Evolutionary conservation across 2,329 filamentous ascomycete species (phyloP), one percentile per base, ranked within the genome.

Genomic region (Westerdykella sp.): DNA sequence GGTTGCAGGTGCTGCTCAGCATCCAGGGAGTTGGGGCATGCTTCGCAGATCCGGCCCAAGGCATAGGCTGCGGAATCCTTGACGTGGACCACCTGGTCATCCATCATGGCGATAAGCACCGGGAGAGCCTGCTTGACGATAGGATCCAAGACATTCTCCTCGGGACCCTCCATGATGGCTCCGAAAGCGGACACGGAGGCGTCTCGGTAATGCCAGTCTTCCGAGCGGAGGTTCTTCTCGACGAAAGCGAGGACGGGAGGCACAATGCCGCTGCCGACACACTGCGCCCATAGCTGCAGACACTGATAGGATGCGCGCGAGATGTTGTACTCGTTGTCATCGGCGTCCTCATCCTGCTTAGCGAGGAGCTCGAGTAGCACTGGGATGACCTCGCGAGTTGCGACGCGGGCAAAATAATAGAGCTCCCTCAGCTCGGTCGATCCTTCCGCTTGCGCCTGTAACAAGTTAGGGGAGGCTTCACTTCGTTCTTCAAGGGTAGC

Each of bases 111-210:
- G 62, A 98, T 93, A 40, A 98, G 77, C 42, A 96, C 87, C 41
- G 87, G 85, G 39, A 98, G 79, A 48, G 90, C 93, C 67, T 96
- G 91, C 74, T 95, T 95, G 61, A 98, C 87, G 44, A 98, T 85
- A 44, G 91, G 90, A 59, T 95, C 88, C 41, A 98, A 75, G 39
- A 91, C 81, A 72, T 87, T 87, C 69, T 95, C 87, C 46, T 97
- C 93, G 1, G 93, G 93, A 21, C 93, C 93, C 65, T 98, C 93
- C 90, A 98, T 96, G 58, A 98, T 97, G 54, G 90, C 93, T 50
- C 93, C 93, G 56, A 98, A 97, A 14, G 93, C 90, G 46, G 93
- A 95, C 25, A 98, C 93, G 40, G 93, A 90, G 41, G 93, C 93
- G 72, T 98, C 93, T 57, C 93, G 83, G 67, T 83, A 80, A 67